Percentiles rank a stretch among this genome's conserved stretches.
Evolutionary conservation across 2,329 filamentous ascomycete species (phyloP).

Genomic region (Colletotrichum caudatum): DNA sequence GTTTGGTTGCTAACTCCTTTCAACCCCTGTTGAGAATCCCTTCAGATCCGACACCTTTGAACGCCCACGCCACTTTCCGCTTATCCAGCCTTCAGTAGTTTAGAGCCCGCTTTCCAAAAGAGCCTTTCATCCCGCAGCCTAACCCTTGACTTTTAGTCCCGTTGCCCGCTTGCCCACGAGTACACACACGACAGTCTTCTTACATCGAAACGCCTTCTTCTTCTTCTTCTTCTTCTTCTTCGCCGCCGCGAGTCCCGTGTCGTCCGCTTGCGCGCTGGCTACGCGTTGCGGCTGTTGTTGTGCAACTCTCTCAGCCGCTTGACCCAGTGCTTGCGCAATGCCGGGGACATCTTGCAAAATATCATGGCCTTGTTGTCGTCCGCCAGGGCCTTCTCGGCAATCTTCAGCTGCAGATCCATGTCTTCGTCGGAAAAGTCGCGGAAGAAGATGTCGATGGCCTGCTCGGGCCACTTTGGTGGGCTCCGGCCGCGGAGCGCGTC

Average conservation of each 20-base stretch:
- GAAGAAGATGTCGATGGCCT: slow-evolving; percentile 70
- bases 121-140: slow-evolving; percentile 12
- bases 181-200: slow-evolving; percentile 16
- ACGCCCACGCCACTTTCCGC: slow-evolving; percentile 37
- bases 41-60: slow-evolving; percentile 37
- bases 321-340: slow-evolving; percentile 68
- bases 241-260: slow-evolving; percentile 15
- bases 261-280: slow-evolving; percentile 10
- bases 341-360: slow-evolving; percentile 70
- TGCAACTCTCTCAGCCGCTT: slow-evolving; percentile 62
- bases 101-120: slow-evolving; percentile 26
- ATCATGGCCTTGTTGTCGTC: slow-evolving; percentile 71
- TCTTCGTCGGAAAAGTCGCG: slow-evolving; percentile 69
- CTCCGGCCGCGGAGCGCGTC: slow-evolving; percentile 56
- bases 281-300: slow-evolving; percentile 47
- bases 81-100: slow-evolving; percentile 29
- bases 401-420: slow-evolving; percentile 69
- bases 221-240: not conserved
- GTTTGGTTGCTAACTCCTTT: slow-evolving; percentile 42
- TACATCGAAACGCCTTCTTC: slow-evolving; percentile 26
- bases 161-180: slow-evolving; percentile 20
- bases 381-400: slow-evolving; percentile 69
- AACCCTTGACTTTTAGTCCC: slow-evolving; percentile 18
- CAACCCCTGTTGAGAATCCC: slow-evolving; percentile 30
- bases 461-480: slow-evolving; percentile 66